A percentile compares a stretch with the other conserved stretches of the same genome.
phyloP scores from a whole-genome alignment of 1,139 yeast species.

The Hyphopichia wangnamkhiaoensis region DNA sequence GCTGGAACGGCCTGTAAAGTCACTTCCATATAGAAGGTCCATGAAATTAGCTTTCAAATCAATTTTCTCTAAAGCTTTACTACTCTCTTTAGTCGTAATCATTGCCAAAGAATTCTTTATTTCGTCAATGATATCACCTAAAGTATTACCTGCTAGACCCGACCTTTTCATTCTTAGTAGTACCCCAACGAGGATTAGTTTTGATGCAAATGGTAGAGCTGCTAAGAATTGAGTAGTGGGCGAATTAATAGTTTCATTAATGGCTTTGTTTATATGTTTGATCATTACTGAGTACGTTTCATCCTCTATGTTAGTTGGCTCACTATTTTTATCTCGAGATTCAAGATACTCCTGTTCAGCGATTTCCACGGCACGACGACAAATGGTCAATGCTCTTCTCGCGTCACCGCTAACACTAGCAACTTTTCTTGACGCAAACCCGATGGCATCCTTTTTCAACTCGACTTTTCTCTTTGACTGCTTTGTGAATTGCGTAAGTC shows the following conservation, averaged over 20 bases:
- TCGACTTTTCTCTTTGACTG: slow-evolving; percentile 37
- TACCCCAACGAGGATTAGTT: slow-evolving; percentile 69
- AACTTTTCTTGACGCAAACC: slow-evolving; percentile 89
- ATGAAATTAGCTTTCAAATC: slow-evolving; percentile 17
- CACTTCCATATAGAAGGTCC: slow-evolving; percentile 32
- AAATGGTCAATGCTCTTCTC: slow-evolving; percentile 83
- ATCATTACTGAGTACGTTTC: slow-evolving; percentile 61
- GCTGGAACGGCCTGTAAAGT: too few relatives aligned
- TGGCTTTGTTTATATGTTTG: slow-evolving; percentile 72
- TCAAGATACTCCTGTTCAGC: slow-evolving; percentile 60
- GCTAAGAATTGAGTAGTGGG: slow-evolving; percentile 64
- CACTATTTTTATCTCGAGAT: slow-evolving; percentile 15
- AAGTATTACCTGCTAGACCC: slow-evolving; percentile 67
- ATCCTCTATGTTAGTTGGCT: slow-evolving; percentile 21
- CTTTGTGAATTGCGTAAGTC: slow-evolving; percentile 59
- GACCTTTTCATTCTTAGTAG: slow-evolving; percentile 65
- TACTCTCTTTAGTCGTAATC: slow-evolving; percentile 24
- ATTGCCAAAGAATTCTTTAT: slow-evolving; percentile 45
- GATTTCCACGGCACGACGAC: slow-evolving; percentile 86
- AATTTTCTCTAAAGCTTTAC: slow-evolving; percentile 15
- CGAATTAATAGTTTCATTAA: slow-evolving; percentile 75
- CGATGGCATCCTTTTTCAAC: slow-evolving; percentile 77
- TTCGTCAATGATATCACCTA: slow-evolving; percentile 82
- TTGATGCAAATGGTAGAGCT: slow-evolving; percentile 66
- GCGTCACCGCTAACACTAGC: slow-evolving; percentile 99